A percentile compares a stretch with the other conserved stretches of the same genome.
Conservation (phyloP, 805 yeast species). For the Nakazawaea wyomingensis region DNA sequence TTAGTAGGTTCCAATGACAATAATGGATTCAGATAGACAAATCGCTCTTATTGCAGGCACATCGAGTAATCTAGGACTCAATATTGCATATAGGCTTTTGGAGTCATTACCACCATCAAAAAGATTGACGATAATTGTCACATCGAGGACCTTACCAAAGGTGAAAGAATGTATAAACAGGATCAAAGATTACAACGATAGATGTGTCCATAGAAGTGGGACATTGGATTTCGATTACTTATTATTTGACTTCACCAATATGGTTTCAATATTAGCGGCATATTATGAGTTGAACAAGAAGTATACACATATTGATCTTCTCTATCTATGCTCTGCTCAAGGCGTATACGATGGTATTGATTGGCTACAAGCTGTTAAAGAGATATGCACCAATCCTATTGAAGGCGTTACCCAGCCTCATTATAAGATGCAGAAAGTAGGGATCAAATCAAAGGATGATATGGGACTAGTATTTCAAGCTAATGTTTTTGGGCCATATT, state of each 20-base stretch:
- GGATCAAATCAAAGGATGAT: slow-evolving; percentile 71
- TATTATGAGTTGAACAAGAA: slow-evolving; percentile 61
- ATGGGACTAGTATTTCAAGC: slow-evolving; percentile 90
- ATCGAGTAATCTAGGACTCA: slow-evolving; percentile 71
- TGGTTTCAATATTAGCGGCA: slow-evolving; percentile 79
- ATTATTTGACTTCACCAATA: slow-evolving; percentile 82
- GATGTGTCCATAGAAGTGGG: slow-evolving; percentile 38
- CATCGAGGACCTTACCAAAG: slow-evolving; percentile 83
- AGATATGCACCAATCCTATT: slow-evolving; percentile 61
- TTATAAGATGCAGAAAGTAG: slow-evolving; percentile 77
- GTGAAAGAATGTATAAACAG: slow-evolving; percentile 68
- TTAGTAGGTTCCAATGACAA: background rate
- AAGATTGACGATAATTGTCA: slow-evolving; percentile 74
- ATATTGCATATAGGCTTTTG: slow-evolving; percentile 76
- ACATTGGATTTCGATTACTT: slow-evolving; percentile 81
- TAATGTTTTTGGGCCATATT: slow-evolving; percentile 95
- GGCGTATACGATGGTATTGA: slow-evolving; percentile 84
- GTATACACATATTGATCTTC: slow-evolving; percentile 65
- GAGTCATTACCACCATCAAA: slow-evolving; percentile 48
- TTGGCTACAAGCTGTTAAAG: slow-evolving; percentile 73
- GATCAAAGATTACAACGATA: slow-evolving; percentile 42
- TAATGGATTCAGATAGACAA: slow-evolving; percentile 14
- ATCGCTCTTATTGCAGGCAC: slow-evolving; percentile 33
- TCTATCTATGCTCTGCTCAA: slow-evolving; percentile 87
- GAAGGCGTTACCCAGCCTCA: slow-evolving; percentile 85